Evolutionary conservation across 2,329 filamentous ascomycete genomes (phyloP), one percentile per base, ranked within the genome.

Genomic region (Aspergillus thermomutatus): DNA sequence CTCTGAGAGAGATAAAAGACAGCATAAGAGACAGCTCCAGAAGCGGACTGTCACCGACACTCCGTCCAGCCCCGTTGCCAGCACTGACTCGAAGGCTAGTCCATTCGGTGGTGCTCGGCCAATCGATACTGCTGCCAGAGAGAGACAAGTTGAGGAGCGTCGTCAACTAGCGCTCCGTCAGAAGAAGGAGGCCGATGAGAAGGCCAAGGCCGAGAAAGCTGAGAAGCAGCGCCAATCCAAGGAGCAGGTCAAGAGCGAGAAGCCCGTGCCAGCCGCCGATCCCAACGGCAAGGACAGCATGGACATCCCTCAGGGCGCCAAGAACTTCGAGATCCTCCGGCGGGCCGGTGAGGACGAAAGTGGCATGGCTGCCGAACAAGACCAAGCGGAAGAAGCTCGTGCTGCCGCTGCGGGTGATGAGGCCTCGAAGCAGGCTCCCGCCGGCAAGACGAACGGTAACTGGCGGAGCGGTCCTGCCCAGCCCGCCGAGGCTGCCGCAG

Each of bases 81-180:
- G 68, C 19, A 71, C 77, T 28, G 89, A 94, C 68, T 80, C 90
- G 45, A 97, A 97, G 80, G 84, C 92, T 26, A 97, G 89, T 75
- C 92, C 92, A 43, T 99, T 99, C 72, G 94, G 94, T 68, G 92
- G 90, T 59, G 94, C 94, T 55, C 87, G 89, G 60, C 94, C 94
- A 54, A 96, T 97, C 66, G 92, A 99, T 76, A 97, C 93, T 49
- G 90, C 91, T 48, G 84, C 92, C 14, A 87, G 90, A 64, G 93
- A 97, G 79, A 88, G 87, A 67, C 88, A 95, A 74, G 87, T 99
- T 56, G 93, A 95, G 69, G 91, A 96, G 78, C 96, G 91, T 82
- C 84, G 89, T 63, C 81, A 89, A 68, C 81, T 90, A 57, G 83
- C 84, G 6, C 61, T 92, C 26, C 87, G 87, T 62, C 87, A 94